Conservation (phyloP, 2,329 filamentous ascomycete genomes). For the Tolypocladium ophioglossoides region DNA sequence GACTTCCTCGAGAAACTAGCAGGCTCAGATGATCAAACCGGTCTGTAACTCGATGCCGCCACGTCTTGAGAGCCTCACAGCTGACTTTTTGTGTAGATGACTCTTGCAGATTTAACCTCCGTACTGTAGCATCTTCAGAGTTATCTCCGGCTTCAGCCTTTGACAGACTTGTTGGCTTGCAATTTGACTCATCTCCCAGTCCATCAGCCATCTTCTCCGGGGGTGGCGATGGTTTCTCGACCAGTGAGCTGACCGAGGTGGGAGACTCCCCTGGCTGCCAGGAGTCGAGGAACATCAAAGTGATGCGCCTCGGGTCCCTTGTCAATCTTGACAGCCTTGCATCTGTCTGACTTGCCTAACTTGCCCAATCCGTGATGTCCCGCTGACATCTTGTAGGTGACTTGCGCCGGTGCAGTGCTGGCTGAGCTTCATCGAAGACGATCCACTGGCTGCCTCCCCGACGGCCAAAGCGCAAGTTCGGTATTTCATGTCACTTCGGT, state of each 20-base stretch:
- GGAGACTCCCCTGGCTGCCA: not conserved
- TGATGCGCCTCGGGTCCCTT: constrained; percentile 58
- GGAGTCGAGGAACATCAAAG: constrained; percentile 28
- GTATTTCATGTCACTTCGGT: constrained; percentile 51
- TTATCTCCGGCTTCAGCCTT: constrained; percentile 60
- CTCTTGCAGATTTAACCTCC: constrained; percentile 32
- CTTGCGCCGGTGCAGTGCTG: constrained; percentile 83
- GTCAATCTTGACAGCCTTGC: constrained; percentile 65
- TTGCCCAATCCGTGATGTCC: not conserved
- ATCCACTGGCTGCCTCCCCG: constrained; percentile 50
- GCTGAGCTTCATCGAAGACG: constrained; percentile 56
- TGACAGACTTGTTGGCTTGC: constrained; percentile 47
- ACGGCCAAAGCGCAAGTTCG: constrained; percentile 39
- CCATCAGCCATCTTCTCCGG: constrained; percentile 11
- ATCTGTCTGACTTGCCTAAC: constrained; percentile 37
- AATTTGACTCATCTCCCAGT: constrained; percentile 5
- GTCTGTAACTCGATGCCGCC: not conserved
- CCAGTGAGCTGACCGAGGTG: not conserved
- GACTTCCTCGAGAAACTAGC: constrained; percentile 15
- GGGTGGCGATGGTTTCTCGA: not conserved
- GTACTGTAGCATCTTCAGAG: constrained; percentile 59
- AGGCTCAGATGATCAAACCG: not conserved
- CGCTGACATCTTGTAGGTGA: constrained; percentile 40
- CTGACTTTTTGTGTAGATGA: constrained; percentile 1
- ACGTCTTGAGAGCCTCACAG: not conserved